Evolutionary conservation across 2,329 filamentous ascomycete species (phyloP).

Genomic region (Fusarium newnesense): DNA sequence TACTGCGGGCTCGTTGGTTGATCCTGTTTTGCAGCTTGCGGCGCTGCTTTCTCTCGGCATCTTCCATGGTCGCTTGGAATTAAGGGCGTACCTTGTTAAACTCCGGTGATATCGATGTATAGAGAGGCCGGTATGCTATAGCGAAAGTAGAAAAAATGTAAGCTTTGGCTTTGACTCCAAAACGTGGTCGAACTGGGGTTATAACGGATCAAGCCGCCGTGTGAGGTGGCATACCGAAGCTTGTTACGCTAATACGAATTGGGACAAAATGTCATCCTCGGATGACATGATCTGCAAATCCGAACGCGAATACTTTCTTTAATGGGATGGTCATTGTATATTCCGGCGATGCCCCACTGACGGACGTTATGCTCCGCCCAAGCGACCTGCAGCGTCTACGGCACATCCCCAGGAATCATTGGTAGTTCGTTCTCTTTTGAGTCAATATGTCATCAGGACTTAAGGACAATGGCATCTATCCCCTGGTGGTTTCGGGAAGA

Average conservation of each 20-base stretch:
- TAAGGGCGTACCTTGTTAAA: too few species aligned
- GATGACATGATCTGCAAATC: not conserved
- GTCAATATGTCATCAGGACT: not conserved
- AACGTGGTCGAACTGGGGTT: not conserved
- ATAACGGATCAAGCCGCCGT: not conserved
- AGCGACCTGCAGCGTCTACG: not conserved
- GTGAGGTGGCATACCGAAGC: not conserved
- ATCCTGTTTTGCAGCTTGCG: constrained; percentile 13
- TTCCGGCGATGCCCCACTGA: not conserved
- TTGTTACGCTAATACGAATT: constrained; percentile 2
- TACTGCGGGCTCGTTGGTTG: constrained; percentile 16
- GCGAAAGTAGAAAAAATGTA: constrained; percentile 3
- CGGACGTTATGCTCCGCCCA: not conserved
- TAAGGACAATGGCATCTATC: too few species aligned
- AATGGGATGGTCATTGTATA: too few species aligned
- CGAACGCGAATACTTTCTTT: not conserved
- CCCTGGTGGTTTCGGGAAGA: too few species aligned
- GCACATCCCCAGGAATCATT: not conserved
- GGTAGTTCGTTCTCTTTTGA: not conserved
- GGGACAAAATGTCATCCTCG: constrained; percentile 8
- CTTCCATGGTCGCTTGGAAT: not conserved
- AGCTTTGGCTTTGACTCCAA: not conserved
- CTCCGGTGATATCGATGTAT: too few species aligned
- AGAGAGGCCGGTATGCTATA: not conserved
- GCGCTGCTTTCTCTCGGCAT: constrained; percentile 4